A percentile compares a stretch with the other conserved stretches of the same genome.
Conservation (phyloP, 768 basidiomycete genomes). For the Daedaleopsis sinensis region DNA sequence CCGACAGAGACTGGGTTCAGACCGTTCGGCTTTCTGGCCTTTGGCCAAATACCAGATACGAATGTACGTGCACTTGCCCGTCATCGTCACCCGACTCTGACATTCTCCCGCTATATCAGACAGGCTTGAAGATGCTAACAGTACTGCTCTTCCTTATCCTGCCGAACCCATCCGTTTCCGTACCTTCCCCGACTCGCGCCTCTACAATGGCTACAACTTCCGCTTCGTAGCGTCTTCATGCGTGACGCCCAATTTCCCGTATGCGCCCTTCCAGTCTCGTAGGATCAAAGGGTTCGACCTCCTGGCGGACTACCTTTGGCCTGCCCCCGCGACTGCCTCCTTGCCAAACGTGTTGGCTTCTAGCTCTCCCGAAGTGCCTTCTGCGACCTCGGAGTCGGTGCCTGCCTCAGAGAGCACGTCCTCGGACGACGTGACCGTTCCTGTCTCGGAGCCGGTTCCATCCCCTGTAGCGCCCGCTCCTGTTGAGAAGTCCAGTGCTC, state of each 20-base stretch:
- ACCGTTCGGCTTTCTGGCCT: conserved; percentile 58
- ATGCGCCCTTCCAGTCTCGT: conserved; percentile 53
- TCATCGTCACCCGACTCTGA: conserved; percentile 4
- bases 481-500: conserved; percentile 21
- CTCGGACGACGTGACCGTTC: conserved; percentile 5
- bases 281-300: conserved; percentile 68
- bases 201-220: conserved; percentile 57
- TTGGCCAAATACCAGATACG: conserved; percentile 70
- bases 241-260: conserved; percentile 73
- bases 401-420: conserved; percentile 3
- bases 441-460: neutral
- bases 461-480: neutral
- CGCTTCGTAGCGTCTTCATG: conserved; percentile 73
- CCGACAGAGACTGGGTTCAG: conserved; percentile 59
- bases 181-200: conserved; percentile 74
- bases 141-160: conserved; percentile 53
- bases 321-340: conserved; percentile 15
- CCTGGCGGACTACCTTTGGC: conserved; percentile 56
- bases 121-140: conserved; percentile 43
- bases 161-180: conserved; percentile 57
- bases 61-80: conserved; percentile 51
- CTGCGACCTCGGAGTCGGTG: neutral
- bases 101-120: conserved; percentile 35
- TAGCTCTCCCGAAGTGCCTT: neutral
- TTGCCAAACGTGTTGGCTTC: neutral